Evolutionary conservation across 805 yeast genomes (phyloP).

Genomic region (Limtongozyma cylindracea): DNA sequence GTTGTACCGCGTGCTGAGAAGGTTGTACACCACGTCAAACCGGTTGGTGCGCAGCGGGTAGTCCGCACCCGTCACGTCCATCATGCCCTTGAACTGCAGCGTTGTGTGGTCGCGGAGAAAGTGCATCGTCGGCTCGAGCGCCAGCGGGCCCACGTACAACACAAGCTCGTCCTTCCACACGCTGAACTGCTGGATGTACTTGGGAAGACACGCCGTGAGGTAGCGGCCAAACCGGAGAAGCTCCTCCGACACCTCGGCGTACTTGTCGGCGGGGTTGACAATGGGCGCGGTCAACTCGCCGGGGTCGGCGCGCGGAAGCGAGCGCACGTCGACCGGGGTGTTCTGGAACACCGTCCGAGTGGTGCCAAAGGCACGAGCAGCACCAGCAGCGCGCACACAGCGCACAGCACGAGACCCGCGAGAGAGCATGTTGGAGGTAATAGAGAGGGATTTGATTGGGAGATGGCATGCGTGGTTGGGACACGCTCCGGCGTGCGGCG

Average conservation of each 20-base stretch:
- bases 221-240: slow-evolving; percentile 66
- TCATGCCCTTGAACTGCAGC: slow-evolving; percentile 50
- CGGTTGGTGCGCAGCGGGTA: slow-evolving; percentile 66
- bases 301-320: no score
- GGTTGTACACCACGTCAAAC: slow-evolving; percentile 69
- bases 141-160: slow-evolving; percentile 50
- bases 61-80: slow-evolving; percentile 74
- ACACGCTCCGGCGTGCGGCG: no score
- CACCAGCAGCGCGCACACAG: no score
- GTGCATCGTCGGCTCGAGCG: slow-evolving; percentile 41
- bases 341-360: no score
- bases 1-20: slow-evolving; percentile 61
- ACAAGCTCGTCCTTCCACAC: slow-evolving; percentile 85
- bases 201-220: slow-evolving; percentile 55
- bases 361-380: no score
- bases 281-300: no score
- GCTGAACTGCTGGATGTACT: slow-evolving; percentile 56
- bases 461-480: no score
- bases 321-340: no score
- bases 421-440: no score
- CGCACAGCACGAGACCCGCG: no score
- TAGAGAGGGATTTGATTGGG: no score
- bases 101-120: slow-evolving; percentile 62
- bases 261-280: slow-evolving; percentile 62
- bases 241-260: slow-evolving; percentile 37